These are phyloP conservation scores for Termitomyces sp. DNA, from an alignment of 768 basidiomycete genomes.

Conservation along the genomic window DNA sequence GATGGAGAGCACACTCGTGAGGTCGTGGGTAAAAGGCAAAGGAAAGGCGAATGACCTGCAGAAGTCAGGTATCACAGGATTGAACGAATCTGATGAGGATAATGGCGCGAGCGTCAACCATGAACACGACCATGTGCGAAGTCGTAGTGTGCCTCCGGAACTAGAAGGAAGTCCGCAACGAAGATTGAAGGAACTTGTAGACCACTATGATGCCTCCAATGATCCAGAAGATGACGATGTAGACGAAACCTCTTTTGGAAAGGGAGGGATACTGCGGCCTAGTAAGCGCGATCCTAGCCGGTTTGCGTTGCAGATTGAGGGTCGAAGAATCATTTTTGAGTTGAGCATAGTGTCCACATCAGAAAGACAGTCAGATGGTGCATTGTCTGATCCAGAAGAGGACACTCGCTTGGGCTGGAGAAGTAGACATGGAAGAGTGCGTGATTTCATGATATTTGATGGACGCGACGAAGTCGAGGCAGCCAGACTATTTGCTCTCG, in stretches of 20 bases:
- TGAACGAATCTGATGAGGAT: slow-evolving; percentile 23
- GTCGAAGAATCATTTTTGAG: slow-evolving; percentile 60
- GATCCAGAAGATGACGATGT: slow-evolving; percentile 4
- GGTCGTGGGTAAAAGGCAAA: slow-evolving; percentile 21
- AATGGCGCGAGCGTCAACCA: slow-evolving; percentile 15
- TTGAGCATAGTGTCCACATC: slow-evolving; percentile 52
- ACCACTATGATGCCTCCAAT: slow-evolving; percentile 6
- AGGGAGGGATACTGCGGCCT: slow-evolving; percentile 52
- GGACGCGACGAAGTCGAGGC: slow-evolving; percentile 47
- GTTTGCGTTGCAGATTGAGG: slow-evolving; percentile 63
- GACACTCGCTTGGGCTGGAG: slow-evolving; percentile 14
- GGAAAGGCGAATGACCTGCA: slow-evolving; percentile 15
- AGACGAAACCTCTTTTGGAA: slow-evolving; percentile 31
- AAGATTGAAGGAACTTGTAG: slow-evolving; percentile 25
- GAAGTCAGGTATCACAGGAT: slow-evolving; percentile 9
- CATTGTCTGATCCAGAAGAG: slow-evolving; percentile 13
- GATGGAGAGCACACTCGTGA: slow-evolving; percentile 21
- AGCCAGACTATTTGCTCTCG: slow-evolving; percentile 48
- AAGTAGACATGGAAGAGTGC: slow-evolving; percentile 17
- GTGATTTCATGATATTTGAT: slow-evolving; percentile 20
- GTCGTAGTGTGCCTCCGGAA: slow-evolving; percentile 53
- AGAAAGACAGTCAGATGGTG: slow-evolving; percentile 15
- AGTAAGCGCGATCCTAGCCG: slow-evolving; percentile 55
- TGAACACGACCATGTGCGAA: slow-evolving; percentile 33
- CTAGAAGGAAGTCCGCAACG: slow-evolving; percentile 37